Evolutionary conservation across 2,329 filamentous ascomycete species (phyloP).

Genomic region (Zymoseptoria tritici): DNA sequence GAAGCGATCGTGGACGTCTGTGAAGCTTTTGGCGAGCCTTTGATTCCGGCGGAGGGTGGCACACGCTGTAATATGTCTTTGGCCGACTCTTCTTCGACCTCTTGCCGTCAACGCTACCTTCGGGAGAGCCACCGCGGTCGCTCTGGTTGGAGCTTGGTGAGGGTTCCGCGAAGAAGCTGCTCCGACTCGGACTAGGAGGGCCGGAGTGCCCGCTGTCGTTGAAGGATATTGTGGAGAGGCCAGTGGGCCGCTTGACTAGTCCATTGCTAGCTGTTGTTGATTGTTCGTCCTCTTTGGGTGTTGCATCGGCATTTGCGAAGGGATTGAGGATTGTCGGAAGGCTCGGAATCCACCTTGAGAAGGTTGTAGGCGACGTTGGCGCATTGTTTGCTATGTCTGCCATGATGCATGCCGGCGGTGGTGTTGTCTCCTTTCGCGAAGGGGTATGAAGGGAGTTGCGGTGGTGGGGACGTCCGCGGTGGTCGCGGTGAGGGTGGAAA

Average conservation of each 20-base stretch:
- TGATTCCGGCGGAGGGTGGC: conserved; percentile 56
- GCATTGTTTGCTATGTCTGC: conserved; percentile 13
- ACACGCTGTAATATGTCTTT: conserved; percentile 59
- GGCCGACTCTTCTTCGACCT: conserved; percentile 33
- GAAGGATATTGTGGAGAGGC: conserved; percentile 15
- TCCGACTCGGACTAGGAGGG: conserved; percentile 21
- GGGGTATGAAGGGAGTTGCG: neutral
- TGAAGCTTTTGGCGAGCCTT: conserved; percentile 54
- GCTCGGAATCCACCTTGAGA: conserved; percentile 25
- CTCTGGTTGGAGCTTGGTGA: conserved; percentile 23
- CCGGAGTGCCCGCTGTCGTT: conserved; percentile 7
- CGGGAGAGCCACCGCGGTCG: conserved; percentile 24
- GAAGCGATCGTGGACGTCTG: conserved; percentile 58
- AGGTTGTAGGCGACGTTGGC: conserved; percentile 9
- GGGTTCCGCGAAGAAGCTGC: conserved; percentile 29
- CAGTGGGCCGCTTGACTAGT: conserved; percentile 9
- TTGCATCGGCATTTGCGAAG: conserved; percentile 14
- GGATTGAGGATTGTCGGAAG: conserved; percentile 26
- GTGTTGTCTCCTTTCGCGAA: neutral
- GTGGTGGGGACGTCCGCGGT: neutral
- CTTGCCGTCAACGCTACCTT: conserved; percentile 26
- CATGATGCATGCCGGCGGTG: conserved; percentile 10
- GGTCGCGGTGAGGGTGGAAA: neutral
- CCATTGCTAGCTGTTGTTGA: neutral
- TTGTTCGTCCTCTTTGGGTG: conserved; percentile 6